These are phyloP conservation scores for Leccinum arenicola DNA, from an alignment of 768 basidiomycete species.

Conservation along the genomic window DNA sequence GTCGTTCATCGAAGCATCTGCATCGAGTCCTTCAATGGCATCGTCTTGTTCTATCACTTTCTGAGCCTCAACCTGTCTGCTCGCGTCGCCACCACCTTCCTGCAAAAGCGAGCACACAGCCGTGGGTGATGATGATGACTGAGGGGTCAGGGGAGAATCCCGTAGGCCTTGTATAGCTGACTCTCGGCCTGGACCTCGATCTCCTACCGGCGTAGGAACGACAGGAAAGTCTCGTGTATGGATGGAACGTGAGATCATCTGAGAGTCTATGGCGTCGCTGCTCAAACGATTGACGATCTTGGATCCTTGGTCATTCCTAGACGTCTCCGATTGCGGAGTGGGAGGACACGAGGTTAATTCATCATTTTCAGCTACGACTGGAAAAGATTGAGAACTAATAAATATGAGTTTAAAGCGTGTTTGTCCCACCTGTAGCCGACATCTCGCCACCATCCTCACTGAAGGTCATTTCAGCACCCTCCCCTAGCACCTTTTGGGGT, in stretches of 20 bases:
- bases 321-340: conserved; percentile 4
- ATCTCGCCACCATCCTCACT: neutral
- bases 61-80: neutral
- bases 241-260: neutral
- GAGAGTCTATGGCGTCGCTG: neutral
- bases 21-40: neutral
- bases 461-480: neutral
- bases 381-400: neutral
- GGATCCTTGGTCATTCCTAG: neutral
- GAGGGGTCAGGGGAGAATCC: conserved; percentile 5
- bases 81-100: neutral
- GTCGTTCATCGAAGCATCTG: neutral
- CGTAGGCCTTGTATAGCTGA: neutral
- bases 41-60: neutral
- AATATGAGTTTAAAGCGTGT: neutral
- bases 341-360: conserved; percentile 1
- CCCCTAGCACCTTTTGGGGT: neutral
- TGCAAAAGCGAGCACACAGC: neutral
- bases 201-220: conserved; percentile 5
- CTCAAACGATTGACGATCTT: neutral
- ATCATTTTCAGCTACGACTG: neutral
- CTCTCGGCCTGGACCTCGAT: neutral
- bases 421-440: neutral
- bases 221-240: neutral
- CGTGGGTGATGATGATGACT: neutral